Evolutionary conservation across 139 green algal genomes (phyloP), one percentile per base, ranked within the genome.

Genomic region (Microglena sp.): DNA sequence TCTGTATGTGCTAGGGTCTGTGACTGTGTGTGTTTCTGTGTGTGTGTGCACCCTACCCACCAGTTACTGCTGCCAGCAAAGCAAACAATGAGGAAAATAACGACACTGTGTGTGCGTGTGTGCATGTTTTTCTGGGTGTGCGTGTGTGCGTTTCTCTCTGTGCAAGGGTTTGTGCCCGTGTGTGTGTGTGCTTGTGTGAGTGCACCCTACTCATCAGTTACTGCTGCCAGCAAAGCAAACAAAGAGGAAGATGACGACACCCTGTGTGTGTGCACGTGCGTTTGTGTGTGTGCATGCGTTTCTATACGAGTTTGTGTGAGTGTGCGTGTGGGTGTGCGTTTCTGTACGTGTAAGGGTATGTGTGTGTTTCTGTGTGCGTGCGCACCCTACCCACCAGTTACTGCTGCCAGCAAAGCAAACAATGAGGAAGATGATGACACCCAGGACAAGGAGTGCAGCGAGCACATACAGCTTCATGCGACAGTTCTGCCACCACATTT

Each of bases 401-500:
- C n/a, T n/a, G n/a, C n/a, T n/a, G 2, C 70, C 78, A 5, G 74
- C 82, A 69, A 93, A 94, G 80, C 89, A 94, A 11, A 86, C 77
- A 11, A 88, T 74, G 45, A 88, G 65, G 70, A 95, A 90, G 67
- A 95, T 91, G 77, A 95, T 79, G 26, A 93, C 60, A 2, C 66
- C 69, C 8, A 87, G 53, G 15, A 92, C 43, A 27, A 88, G 71
- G 6, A 96, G 83, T 29, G 90, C 61, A 32, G 92, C 55, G 6
- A 89, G 66, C 5, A 95, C 71, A 1, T 80, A 64, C 32, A 90
- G 68, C 45, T 67, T 57, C 32, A 57, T 44, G 46, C 40, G 86
- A 68, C 91, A 81, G 74, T 94, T 93, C 58, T 94, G 64, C 77
- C 75, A 91, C 86, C 89, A 95, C 89, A 95, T 93, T 31, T 77